Percentiles rank a stretch among this genome's conserved stretches.
Evolutionary conservation across 2,329 filamentous ascomycete genomes (phyloP).

Genomic region (Penicillium sp.): DNA sequence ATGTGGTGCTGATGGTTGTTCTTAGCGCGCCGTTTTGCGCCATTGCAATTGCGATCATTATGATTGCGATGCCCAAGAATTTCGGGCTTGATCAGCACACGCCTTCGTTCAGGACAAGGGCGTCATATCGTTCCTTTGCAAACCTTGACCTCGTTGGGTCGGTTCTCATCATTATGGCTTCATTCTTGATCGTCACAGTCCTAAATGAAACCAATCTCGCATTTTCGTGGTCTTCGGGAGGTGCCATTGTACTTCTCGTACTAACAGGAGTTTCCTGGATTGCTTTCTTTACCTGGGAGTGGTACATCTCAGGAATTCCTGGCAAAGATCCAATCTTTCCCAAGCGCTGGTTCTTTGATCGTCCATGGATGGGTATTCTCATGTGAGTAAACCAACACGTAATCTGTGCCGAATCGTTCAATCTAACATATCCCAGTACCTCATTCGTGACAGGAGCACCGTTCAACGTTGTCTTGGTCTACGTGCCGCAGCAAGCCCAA

Average conservation of each 20-base stretch:
- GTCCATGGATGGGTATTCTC: conserved; percentile 30
- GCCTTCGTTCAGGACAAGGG: conserved; percentile 27
- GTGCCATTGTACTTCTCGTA: conserved; percentile 34
- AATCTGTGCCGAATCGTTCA: no score
- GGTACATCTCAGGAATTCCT: conserved; percentile 22
- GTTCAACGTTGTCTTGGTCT: conserved; percentile 30
- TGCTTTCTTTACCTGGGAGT: conserved; percentile 37
- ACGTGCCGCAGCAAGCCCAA: conserved; percentile 33
- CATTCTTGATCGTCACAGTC: conserved; percentile 50
- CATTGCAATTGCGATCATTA: conserved; percentile 22
- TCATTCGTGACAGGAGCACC: conserved; percentile 31
- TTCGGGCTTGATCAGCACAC: conserved; percentile 29
- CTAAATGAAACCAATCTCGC: conserved; percentile 48
- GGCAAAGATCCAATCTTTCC: conserved; percentile 33
- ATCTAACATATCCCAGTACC: conserved; percentile 16
- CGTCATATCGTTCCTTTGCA: conserved; percentile 28
- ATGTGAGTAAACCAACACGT: conserved; percentile 16
- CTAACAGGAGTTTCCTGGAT: conserved; percentile 30
- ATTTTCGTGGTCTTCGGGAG: conserved; percentile 45
- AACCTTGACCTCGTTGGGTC: conserved; percentile 27
- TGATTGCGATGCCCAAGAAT: conserved; percentile 25
- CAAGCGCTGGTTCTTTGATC: conserved; percentile 27
- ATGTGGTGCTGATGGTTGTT: background rate
- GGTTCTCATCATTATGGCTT: conserved; percentile 41
- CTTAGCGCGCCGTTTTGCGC: conserved; percentile 21